Evolutionary conservation across 1,139 yeast species (phyloP), one percentile per base, ranked within the genome.

Genomic region (Wickerhamomyces sp.): DNA sequence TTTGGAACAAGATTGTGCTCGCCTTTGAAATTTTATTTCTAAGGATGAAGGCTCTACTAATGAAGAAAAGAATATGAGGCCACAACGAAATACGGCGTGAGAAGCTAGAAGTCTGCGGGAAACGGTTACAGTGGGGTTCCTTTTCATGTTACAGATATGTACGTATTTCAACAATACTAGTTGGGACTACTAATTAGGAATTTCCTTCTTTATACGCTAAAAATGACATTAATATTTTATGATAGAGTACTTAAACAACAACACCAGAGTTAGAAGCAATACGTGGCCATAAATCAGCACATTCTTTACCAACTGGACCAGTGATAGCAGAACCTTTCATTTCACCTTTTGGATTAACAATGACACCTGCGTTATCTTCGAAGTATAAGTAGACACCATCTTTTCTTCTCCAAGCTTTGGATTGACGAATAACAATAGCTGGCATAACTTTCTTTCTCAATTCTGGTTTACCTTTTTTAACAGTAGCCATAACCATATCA

Each of bases 241-340:
- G 48, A 46, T 45, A 49, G 41, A 45, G 34, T 39, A 62, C 66
- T 78, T 91, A 93, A 73, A 90, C 99, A 76, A 94, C 99, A 74
- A 94, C 99, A 88, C 99, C 99, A 68, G 99, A 94, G 93, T 90
- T 90, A 66, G 98, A 90, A 72, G 99, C 99, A 79, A 94, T 93
- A 84, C 99, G 91, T 75, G 99, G 99, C 99, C 99, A 94, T 76
- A 94, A 87, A 73, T 94, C 99, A 73, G 99, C 99, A 81, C 99
- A 93, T 82, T 94, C 99, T 83, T 93, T 94, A 76, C 97, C 99
- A 71, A 94, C 99, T 68, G 99, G 99, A 76, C 99, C 99, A 70
- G 99, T 94, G 73, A 94, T 93, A 70, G 99, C 99, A 64, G 99
- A 94, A 78, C 99, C 99, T 84, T 94, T 94, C 99, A 94, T 94